Evolutionary conservation across 2,329 filamentous ascomycete species (phyloP).

Genomic region (Phyllosticta citrichinensis): DNA sequence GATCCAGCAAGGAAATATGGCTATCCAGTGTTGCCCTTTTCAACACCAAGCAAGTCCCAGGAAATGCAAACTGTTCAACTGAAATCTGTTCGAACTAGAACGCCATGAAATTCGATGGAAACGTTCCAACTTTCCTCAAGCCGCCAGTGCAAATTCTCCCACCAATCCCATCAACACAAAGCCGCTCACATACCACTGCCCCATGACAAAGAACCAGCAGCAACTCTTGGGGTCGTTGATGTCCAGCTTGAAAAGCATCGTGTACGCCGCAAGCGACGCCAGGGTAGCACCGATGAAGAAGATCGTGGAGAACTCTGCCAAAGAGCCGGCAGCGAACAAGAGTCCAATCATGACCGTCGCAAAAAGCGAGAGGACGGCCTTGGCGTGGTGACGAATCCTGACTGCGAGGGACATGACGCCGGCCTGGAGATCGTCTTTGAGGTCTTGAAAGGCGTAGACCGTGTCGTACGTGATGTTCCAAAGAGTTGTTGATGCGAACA

Average conservation of each 20-base stretch:
- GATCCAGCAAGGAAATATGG: neutral
- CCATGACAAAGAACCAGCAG: neutral
- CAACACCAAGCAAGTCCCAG: neutral
- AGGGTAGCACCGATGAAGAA: neutral
- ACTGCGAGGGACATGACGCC: conserved; percentile 27
- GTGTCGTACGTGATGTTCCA: conserved; percentile 28
- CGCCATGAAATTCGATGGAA: neutral
- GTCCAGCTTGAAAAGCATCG: neutral
- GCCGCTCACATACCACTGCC: neutral
- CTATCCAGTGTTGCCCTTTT: neutral
- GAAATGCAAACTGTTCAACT: neutral
- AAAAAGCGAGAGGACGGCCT: neutral
- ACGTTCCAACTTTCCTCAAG: neutral
- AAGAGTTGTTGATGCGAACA: conserved; percentile 16
- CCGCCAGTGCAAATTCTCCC: neutral
- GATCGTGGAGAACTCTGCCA: neutral
- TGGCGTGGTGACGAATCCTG: conserved; percentile 12
- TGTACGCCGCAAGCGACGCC: neutral
- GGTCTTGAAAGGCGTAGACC: conserved; percentile 29
- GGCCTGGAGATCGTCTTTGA: conserved; percentile 25
- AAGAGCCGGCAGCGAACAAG: neutral
- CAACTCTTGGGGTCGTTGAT: neutral
- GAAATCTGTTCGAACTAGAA: neutral
- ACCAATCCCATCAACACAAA: neutral
- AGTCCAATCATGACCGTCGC: neutral